Evolutionary conservation across 2,329 filamentous ascomycete species (phyloP), one percentile per base, ranked within the genome.

Genomic region (Arachnomyces sp.): DNA sequence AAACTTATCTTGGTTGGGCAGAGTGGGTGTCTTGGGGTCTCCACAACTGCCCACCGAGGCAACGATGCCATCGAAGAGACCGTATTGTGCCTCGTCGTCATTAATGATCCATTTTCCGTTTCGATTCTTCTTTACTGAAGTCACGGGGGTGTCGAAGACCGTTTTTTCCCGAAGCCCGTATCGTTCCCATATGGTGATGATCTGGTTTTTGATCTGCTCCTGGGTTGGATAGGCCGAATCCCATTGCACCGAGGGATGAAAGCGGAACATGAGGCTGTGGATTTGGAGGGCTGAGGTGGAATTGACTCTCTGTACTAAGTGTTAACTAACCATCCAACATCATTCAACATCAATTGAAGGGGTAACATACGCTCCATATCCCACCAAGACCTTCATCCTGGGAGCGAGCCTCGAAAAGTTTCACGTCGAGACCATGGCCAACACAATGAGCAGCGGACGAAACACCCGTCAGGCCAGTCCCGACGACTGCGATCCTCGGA

Each of bases 231-330:
- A 93, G n/a, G 84, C 84, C 21, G 72, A 68, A 28, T 75, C 68
- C 79, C 84, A 93, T 45, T 75, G 71, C 1, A 93, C 77, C 0
- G 82, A 84, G 0, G 87, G 87, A 50, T 90, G 84, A 58, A 93
- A 94, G 15, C 86, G 77, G 60, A 90, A 93, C 86, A 92, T 92
- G 43, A 89, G 61, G 14, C 80, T 86, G 59, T 93, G 85, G 15
- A 93, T 89, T 54, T 92, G 86, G 1, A 93, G 73, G 12, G 84
- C 78, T 0, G 84, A 89, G 0, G 84, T 89, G 38, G 84, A 84
- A 65, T 92, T 90, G 31, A 92, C 84, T 60, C 75, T 74, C 79
- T 86, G 43, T 16, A 17, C 4, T 2, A 3, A 36, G 30, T 21
- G 9, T 2, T 29, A 12, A 11, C n/a, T n/a, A n/a, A n/a, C n/a